These are phyloP conservation scores for Carpinus viminea DNA, from an alignment of 306 rosid genomes.

Conservation along the genomic window DNA sequence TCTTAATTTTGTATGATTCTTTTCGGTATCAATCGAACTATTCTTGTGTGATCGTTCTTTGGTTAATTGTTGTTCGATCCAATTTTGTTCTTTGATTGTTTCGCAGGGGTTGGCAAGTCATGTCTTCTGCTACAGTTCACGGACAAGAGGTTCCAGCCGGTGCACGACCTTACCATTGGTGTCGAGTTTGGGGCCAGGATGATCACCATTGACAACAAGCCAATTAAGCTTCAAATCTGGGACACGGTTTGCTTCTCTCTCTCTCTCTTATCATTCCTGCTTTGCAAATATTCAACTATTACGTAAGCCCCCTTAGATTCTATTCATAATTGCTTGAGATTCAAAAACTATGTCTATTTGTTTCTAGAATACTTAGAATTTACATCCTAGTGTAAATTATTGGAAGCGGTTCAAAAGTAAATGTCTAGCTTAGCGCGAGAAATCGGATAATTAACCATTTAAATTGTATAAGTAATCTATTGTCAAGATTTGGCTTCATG, in stretches of 20 bases:
- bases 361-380: not conserved
- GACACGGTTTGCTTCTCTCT: conserved; percentile 72
- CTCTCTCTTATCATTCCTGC: not conserved
- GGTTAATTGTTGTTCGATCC: not conserved
- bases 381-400: not conserved
- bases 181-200: conserved; percentile 98
- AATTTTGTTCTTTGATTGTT: not conserved
- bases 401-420: not conserved
- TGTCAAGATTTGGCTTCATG: not conserved
- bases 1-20: not conserved
- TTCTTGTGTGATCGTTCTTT: not conserved
- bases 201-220: conserved; percentile 89
- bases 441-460: not conserved
- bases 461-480: not conserved
- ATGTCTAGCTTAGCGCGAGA: not conserved
- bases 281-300: not conserved
- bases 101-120: conserved; percentile 92
- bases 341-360: not conserved
- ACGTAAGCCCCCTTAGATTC: not conserved
- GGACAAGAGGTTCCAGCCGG: conserved; percentile 96
- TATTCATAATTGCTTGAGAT: conserved; percentile 2
- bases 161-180: conserved; percentile 95
- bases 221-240: conserved; percentile 98
- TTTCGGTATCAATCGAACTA: not conserved
- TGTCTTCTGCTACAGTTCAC: conserved; percentile 97